Percentiles rank a stretch among this genome's conserved stretches.
phyloP scores from a whole-genome alignment of 345 rosid genomes.

The Hibiscus mutabilis region DNA sequence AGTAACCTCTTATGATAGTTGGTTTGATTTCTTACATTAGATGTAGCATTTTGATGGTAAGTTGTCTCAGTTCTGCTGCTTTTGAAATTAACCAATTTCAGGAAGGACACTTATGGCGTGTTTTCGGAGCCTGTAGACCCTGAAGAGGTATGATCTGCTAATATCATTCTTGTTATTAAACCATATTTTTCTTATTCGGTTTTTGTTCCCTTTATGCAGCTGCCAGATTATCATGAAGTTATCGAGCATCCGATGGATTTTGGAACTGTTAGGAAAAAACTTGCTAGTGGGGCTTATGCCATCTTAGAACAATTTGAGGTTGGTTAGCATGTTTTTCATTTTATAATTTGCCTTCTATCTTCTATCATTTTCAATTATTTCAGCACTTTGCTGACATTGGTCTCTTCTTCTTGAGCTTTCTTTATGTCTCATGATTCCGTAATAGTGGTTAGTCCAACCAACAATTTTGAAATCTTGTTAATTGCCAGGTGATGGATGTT shows the following conservation, averaged over 20 bases:
- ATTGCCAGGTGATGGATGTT: not conserved
- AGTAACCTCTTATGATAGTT: constrained; percentile 24
- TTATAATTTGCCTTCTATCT: not conserved
- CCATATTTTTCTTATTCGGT: not conserved
- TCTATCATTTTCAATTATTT: not conserved
- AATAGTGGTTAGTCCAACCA: not conserved
- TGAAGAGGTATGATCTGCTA: constrained; percentile 39
- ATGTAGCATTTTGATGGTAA: constrained; percentile 14
- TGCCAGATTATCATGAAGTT: constrained; percentile 79
- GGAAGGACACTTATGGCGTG: constrained; percentile 67
- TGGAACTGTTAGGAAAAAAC: constrained; percentile 57
- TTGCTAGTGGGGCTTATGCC: constrained; percentile 46
- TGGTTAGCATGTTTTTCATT: constrained; percentile 15
- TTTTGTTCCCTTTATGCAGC: constrained; percentile 37
- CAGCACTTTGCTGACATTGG: not conserved
- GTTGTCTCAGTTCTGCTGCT: constrained; percentile 10
- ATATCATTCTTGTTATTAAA: not conserved
- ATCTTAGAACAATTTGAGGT: constrained; percentile 87
- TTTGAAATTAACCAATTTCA: constrained; percentile 26
- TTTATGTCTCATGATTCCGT: not conserved
- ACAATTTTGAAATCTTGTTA: not conserved
- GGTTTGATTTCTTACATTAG: constrained; percentile 15
- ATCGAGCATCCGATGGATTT: constrained; percentile 89
- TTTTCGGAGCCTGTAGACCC: constrained; percentile 72
- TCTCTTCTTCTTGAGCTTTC: not conserved